Percentiles rank a stretch among this genome's conserved stretches.
phyloP scores from a whole-genome alignment of 2,329 filamentous ascomycete species.

The Pseudocercospora eumusae region DNA sequence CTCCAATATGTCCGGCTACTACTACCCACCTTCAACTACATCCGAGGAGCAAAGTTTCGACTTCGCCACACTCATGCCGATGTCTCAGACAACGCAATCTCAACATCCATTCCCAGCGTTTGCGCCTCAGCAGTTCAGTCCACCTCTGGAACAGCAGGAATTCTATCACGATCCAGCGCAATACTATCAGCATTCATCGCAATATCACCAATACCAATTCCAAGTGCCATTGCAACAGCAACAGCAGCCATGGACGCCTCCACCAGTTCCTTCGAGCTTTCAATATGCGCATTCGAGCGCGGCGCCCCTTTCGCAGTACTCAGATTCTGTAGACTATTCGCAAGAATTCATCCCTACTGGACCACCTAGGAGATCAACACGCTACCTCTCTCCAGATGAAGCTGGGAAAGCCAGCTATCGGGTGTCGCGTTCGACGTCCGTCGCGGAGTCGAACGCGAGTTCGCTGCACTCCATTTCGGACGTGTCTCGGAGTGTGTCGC shows the following conservation, averaged over 20 bases:
- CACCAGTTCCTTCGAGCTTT: conserved; percentile 18
- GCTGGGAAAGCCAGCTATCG: conserved; percentile 15
- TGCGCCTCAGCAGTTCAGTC: conserved; percentile 10
- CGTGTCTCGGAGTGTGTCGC: conserved; percentile 37
- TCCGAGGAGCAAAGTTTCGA: conserved; percentile 24
- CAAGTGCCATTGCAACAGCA: conserved; percentile 13
- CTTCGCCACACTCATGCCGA: conserved; percentile 13
- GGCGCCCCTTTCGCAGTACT: conserved; percentile 23
- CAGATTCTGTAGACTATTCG: conserved; percentile 17
- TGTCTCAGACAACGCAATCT: conserved; percentile 16
- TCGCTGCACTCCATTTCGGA: conserved; percentile 33
- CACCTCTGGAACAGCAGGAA: conserved; percentile 12
- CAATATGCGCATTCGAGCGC: conserved; percentile 6
- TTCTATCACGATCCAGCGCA: conserved; percentile 10
- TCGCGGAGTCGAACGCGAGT: conserved; percentile 35
- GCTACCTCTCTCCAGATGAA: conserved; percentile 29
- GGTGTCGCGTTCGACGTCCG: conserved; percentile 32
- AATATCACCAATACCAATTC: conserved; percentile 19
- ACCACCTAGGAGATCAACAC: conserved; percentile 16
- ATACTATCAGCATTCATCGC: conserved; percentile 17
- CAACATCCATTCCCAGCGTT: conserved; percentile 16
- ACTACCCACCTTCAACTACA: conserved; percentile 17
- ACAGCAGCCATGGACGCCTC: conserved; percentile 20
- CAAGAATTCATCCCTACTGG: conserved; percentile 13
- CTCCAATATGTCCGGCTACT: conserved; percentile 29